These are phyloP conservation scores for Abelmoschus esculentus DNA, from an alignment of 345 rosid genomes.

Conservation along the genomic window DNA sequence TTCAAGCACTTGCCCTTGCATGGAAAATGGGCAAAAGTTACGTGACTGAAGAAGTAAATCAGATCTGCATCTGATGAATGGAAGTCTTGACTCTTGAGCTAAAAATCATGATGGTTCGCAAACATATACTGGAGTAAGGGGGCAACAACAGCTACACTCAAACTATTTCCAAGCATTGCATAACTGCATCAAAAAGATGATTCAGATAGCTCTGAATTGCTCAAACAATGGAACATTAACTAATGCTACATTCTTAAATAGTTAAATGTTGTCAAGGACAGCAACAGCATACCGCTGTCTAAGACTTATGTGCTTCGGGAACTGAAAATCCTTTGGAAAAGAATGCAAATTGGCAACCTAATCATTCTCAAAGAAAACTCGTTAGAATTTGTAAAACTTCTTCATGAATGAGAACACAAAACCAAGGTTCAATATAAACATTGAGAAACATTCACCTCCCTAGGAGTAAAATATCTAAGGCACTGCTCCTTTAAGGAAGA, in stretches of 20 bases:
- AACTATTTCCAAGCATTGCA: constrained; percentile 88
- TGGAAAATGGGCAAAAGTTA: neutral
- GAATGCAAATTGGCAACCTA: constrained; percentile 94
- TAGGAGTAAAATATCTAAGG: constrained; percentile 88
- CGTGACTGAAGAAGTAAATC: neutral
- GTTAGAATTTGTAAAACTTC: neutral
- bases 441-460: constrained; percentile 46
- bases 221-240: neutral
- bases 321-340: constrained; percentile 71
- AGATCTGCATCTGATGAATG: neutral
- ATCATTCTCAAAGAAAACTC: constrained; percentile 2
- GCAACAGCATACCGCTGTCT: constrained; percentile 50
- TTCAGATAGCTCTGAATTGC: neutral
- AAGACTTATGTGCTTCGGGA: constrained; percentile 61
- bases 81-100: constrained; percentile 4
- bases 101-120: constrained; percentile 30
- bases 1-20: neutral
- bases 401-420: constrained; percentile 4
- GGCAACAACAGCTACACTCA: constrained; percentile 82
- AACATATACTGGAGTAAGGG: constrained; percentile 71
- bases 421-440: neutral
- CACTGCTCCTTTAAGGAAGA: constrained; percentile 56
- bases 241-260: neutral
- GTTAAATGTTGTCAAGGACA: neutral
- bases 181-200: constrained; percentile 42